Evolutionary conservation across 371 early-diverging fungal species (phyloP).

Genomic region (Mycotypha africana): DNA sequence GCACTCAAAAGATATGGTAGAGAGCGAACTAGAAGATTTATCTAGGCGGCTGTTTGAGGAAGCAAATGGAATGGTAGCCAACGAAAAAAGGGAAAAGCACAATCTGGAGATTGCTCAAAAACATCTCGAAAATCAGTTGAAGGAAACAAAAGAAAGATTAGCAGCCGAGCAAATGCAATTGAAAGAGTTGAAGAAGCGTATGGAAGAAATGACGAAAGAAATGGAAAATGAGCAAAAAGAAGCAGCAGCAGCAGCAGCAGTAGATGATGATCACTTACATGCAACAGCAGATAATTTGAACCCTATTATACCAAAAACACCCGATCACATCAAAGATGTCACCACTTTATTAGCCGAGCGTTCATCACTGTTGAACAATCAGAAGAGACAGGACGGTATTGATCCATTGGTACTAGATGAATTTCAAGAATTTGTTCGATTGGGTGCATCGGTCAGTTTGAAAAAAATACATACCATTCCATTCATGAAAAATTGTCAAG

Average conservation of each 20-base stretch:
- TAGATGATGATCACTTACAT: no score
- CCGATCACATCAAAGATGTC: constrained; percentile 14
- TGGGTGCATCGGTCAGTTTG: constrained; percentile 53
- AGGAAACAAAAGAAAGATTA: constrained; percentile 64
- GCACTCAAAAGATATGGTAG: constrained; percentile 82
- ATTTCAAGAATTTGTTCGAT: constrained; percentile 75
- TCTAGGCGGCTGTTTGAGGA: constrained; percentile 87
- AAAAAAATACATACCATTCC: constrained; percentile 69
- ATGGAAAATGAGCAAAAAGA: no score
- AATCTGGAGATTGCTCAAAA: constrained; percentile 53
- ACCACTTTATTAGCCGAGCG: constrained; percentile 9
- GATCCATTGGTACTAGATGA: constrained; percentile 69
- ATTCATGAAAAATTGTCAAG: constrained; percentile 79
- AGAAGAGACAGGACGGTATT: constrained; percentile 4
- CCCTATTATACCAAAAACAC: constrained; percentile 5
- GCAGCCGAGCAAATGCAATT: constrained; percentile 74
- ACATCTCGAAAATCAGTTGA: constrained; percentile 57
- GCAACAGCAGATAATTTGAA: no score
- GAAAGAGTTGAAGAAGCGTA: constrained; percentile 63
- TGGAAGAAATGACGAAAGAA: constrained; percentile 61
- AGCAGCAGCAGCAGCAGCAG: not conserved
- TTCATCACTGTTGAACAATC: not conserved
- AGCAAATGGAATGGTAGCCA: constrained; percentile 90
- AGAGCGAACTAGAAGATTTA: constrained; percentile 89
- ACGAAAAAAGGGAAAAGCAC: constrained; percentile 68